Conservation (phyloP, 2,329 filamentous ascomycete species). For the Cadophora gregata region DNA sequence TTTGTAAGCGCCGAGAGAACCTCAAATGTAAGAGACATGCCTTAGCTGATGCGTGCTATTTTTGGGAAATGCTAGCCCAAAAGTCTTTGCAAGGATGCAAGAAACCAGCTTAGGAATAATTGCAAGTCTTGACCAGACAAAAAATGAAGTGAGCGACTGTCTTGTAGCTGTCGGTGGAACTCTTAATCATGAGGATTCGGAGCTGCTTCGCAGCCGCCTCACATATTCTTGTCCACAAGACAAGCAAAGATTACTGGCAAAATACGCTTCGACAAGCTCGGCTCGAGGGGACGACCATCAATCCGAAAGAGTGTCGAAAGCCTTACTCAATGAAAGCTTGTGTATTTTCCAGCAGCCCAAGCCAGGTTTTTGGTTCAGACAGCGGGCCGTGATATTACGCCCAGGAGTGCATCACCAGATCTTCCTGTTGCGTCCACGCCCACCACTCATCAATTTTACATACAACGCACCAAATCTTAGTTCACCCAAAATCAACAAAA, state of each 20-base stretch:
- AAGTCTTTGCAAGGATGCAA: neutral
- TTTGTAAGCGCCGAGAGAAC: neutral
- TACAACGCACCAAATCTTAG: neutral
- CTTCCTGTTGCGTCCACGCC: neutral
- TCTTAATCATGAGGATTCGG: neutral
- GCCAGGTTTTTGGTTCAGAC: neutral
- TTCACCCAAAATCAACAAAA: neutral
- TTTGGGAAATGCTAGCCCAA: neutral
- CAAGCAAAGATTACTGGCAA: neutral
- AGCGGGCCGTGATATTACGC: neutral
- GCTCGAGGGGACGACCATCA: neutral
- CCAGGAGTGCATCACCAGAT: neutral
- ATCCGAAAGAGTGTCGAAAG: neutral
- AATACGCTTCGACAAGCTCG: neutral
- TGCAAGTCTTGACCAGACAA: neutral
- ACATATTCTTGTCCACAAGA: neutral
- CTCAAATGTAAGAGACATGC: neutral
- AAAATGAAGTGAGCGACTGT: neutral
- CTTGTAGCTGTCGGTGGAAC: neutral
- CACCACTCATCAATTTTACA: neutral
- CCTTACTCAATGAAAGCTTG: neutral
- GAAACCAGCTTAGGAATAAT: neutral
- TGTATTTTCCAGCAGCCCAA: neutral
- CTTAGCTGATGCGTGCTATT: neutral
- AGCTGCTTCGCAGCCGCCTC: neutral